A percentile compares a stretch with the other conserved stretches of the same genome.
Evolutionary conservation across 331 rosid species (phyloP).

Genomic region (Dryas integrifolia): DNA sequence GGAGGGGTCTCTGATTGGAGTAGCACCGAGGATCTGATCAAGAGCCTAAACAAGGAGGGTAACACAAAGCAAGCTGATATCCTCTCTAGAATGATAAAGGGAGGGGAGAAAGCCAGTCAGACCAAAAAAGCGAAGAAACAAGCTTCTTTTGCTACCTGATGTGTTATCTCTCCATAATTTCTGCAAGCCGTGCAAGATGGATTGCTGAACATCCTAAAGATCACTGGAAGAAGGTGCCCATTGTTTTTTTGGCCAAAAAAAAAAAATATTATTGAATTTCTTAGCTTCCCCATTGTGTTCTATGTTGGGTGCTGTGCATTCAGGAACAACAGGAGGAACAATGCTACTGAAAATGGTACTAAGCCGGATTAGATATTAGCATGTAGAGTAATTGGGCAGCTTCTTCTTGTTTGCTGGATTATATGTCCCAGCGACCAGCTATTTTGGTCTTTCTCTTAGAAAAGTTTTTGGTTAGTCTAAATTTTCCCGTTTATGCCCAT

Average conservation of each 20-base stretch:
- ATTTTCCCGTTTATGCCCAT: not conserved
- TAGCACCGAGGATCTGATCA: constrained; percentile 54
- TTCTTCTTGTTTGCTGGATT: not conserved
- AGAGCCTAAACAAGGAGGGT: constrained; percentile 68
- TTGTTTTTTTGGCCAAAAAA: not conserved
- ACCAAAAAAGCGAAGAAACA: constrained; percentile 47
- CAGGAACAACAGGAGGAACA: not conserved
- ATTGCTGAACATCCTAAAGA: not conserved
- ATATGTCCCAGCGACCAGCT: not conserved
- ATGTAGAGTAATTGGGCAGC: not conserved
- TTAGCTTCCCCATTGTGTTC: not conserved
- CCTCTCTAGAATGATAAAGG: constrained; percentile 67
- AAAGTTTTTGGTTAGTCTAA: not conserved
- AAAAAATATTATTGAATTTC: not conserved
- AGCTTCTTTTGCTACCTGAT: constrained; percentile 37
- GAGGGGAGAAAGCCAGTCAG: constrained; percentile 24
- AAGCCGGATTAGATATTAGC: constrained; percentile 9
- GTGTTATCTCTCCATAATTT: constrained; percentile 25
- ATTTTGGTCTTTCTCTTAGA: not conserved
- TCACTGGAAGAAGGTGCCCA: not conserved
- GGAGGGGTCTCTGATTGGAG: constrained; percentile 65
- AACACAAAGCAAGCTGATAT: constrained; percentile 84
- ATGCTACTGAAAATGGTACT: not conserved
- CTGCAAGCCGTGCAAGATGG: not conserved
- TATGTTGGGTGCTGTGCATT: not conserved